A percentile compares a stretch with the other conserved stretches of the same genome.
Conservation (phyloP, 768 basidiomycete genomes). For the Pisolithus tinctorius region DNA sequence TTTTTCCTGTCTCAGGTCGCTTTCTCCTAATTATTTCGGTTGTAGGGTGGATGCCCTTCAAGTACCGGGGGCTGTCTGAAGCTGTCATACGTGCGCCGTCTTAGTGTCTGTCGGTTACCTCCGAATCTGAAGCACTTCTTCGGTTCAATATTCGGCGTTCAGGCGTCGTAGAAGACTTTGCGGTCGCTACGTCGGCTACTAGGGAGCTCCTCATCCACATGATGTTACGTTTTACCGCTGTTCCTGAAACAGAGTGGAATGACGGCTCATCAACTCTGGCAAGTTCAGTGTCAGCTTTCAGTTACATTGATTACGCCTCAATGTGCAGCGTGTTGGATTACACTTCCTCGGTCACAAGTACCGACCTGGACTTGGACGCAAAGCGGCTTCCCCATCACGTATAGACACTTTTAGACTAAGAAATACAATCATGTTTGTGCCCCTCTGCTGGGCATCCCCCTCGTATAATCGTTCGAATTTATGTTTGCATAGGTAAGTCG, state of each 20-base stretch:
- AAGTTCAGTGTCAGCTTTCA: conserved; percentile 39
- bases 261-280: conserved; percentile 62
- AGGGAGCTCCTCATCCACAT: conserved; percentile 52
- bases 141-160: conserved; percentile 40
- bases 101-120: neutral
- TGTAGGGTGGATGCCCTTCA: conserved; percentile 58
- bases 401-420: conserved; percentile 39
- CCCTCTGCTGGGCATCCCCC: conserved; percentile 14
- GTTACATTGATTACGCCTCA: conserved; percentile 48
- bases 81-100: conserved; percentile 33
- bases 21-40: conserved; percentile 33
- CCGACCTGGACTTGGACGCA: conserved; percentile 48
- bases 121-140: neutral
- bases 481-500: conserved; percentile 44
- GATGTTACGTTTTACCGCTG: conserved; percentile 33
- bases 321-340: conserved; percentile 70
- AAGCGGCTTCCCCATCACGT: conserved; percentile 41
- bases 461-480: neutral
- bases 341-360: conserved; percentile 58
- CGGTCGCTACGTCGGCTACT: conserved; percentile 26
- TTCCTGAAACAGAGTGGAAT: conserved; percentile 24
- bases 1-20: neutral
- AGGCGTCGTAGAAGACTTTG: conserved; percentile 44
- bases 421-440: conserved; percentile 46
- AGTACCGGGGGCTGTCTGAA: conserved; percentile 41